Base-by-base conservation (phyloP, 2,329 filamentous ascomycete genomes). In the Talaromyces sp. region DNA sequence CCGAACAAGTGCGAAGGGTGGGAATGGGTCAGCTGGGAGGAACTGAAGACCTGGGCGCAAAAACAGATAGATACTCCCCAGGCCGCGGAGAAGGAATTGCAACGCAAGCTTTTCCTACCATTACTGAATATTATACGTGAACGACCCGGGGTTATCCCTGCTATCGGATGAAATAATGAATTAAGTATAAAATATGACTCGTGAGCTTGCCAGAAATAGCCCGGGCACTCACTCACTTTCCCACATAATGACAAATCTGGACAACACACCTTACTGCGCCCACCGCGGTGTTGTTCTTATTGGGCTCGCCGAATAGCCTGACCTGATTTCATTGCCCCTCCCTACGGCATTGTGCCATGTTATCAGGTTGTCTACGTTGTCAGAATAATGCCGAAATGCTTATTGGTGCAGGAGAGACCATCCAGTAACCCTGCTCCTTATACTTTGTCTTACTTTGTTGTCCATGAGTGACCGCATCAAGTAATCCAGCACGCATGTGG, bases 1-100 rank as follows among this genome's bases (percentile, higher is more conserved):
- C 79, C 81, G 0, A 72, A 84, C 2, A 87, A 86, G 69, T 87
- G 84, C 66, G 78, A 78, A 4, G 75, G 73, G 0, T 86, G 84
- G 84, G 73, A 81, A 27, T 86, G 83, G 83, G 68, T 78, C 0
- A 72, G 65, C 0, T 86, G 83, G 83, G 70, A 75, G 23, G 74
- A 81, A 36, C 69, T 86, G 66, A 69, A 70, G 67, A 63, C 61
- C 18, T 78, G 73, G 71, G 73, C 72, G 0, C 68, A 72, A 34
- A 61, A 64, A 54, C 71, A 70, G 57, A 69, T 72, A 1, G 63
- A 69, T 18, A 69, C 69, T 6, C 72, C 72, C 52, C 64, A 63
- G 8, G 66, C 64, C 1, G 72, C 63, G n/a, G 66, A 68, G 12
- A 66, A 70, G 7, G 31, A n/a, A 16, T 44, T 59, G 23, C 65